phyloP scores from a whole-genome alignment of 495 filamentous ascomycete species.

The Penicillium malachiteum region DNA sequence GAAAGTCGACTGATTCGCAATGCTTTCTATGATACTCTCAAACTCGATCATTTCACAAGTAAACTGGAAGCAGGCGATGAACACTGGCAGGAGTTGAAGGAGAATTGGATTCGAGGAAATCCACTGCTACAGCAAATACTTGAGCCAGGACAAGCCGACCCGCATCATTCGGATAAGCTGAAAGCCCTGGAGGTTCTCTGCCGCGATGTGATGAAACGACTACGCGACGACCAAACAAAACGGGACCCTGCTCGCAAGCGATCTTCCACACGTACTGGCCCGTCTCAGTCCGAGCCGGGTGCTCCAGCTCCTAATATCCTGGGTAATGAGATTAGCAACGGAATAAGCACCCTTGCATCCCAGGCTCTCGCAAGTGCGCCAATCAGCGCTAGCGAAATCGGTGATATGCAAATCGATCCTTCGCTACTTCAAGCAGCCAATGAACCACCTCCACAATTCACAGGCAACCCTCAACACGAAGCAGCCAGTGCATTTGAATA shows the following conservation, averaged over 20 bases:
- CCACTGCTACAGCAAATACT: constrained; percentile 58
- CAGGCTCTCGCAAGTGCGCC: constrained; percentile 51
- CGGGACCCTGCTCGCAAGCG: constrained; percentile 55
- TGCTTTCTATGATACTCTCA: constrained; percentile 65
- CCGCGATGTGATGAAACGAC: constrained; percentile 72
- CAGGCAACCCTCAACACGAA: constrained; percentile 41
- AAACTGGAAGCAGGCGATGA: constrained; percentile 70
- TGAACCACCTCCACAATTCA: constrained; percentile 39
- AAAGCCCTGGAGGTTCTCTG: constrained; percentile 70
- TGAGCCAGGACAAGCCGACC: constrained; percentile 53
- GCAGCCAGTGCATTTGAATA: constrained; percentile 37
- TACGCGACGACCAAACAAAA: constrained; percentile 64
- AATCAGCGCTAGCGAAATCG: constrained; percentile 41
- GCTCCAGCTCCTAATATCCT: constrained; percentile 25
- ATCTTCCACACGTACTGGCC: constrained; percentile 23
- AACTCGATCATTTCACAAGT: constrained; percentile 68
- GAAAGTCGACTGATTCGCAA: constrained; percentile 64
- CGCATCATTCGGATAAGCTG: constrained; percentile 53
- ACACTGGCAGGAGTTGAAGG: constrained; percentile 69
- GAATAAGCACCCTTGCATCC: constrained; percentile 53
- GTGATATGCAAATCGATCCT: constrained; percentile 67
- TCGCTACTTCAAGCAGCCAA: constrained; percentile 54
- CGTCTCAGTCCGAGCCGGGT: constrained; percentile 24
- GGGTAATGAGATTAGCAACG: constrained; percentile 39
- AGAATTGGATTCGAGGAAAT: constrained; percentile 62